Conservation (phyloP, 2,329 filamentous ascomycete genomes). For the Phialocephala sp. region DNA sequence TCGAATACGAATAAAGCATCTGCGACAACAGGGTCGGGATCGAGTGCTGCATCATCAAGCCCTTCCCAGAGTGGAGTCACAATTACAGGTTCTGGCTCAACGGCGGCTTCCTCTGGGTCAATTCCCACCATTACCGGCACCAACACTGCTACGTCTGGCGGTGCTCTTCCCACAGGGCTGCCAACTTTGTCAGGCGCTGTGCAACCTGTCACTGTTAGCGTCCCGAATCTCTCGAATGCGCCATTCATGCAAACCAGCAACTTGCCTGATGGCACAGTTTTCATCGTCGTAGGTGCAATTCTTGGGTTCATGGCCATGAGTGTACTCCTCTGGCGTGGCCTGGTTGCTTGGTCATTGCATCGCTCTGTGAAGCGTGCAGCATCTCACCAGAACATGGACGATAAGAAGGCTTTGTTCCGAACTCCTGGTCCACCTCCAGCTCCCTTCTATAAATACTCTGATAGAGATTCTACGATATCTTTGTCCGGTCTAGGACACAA, state of each 20-base stretch:
- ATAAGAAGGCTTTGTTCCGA: conserved; percentile 71
- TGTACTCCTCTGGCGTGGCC: conserved; percentile 85
- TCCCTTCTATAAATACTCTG: conserved; percentile 69
- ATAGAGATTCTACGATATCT: conserved; percentile 50
- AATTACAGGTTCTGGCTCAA: conserved; percentile 30
- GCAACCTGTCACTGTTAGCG: conserved; percentile 72
- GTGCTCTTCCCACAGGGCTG: conserved; percentile 42
- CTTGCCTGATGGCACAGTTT: conserved; percentile 90
- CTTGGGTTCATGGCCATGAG: conserved; percentile 81
- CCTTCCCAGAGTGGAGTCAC: conserved; percentile 9
- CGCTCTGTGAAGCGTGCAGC: conserved; percentile 88
- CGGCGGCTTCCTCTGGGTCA: conserved; percentile 18
- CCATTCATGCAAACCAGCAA: conserved; percentile 90
- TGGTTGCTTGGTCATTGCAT: conserved; percentile 90
- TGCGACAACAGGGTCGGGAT: conserved; percentile 21
- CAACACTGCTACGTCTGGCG: conserved; percentile 12
- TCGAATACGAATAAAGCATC: conserved; percentile 32
- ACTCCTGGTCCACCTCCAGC: conserved; percentile 58
- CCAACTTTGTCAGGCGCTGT: conserved; percentile 62
- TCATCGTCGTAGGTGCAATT: conserved; percentile 90
- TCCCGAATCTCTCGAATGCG: conserved; percentile 83
- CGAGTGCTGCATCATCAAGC: conserved; percentile 16
- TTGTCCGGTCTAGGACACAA: conserved; percentile 37
- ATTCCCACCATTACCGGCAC: conserved; percentile 28
- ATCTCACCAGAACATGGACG: conserved; percentile 71